These are phyloP conservation scores for Cryptosporidium baileyi DNA, from an alignment of 169 alveolate species.

Conservation along the genomic window DNA sequence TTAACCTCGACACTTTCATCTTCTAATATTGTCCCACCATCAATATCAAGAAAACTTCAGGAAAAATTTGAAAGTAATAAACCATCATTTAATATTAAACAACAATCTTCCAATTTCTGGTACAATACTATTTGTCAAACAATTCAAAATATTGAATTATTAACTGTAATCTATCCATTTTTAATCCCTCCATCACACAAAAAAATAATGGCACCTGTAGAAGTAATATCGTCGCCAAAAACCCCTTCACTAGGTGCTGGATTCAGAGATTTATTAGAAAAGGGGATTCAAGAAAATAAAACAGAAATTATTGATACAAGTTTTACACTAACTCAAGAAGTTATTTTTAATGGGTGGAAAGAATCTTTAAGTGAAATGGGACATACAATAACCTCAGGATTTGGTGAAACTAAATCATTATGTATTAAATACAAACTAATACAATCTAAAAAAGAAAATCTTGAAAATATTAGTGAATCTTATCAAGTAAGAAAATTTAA, in stretches of 20 bases:
- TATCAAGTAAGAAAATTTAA: conserved; percentile 60
- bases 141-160: conserved; percentile 37
- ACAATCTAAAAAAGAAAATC: conserved; percentile 4
- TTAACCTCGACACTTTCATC: neutral
- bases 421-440: conserved; percentile 22
- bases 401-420: neutral
- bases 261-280: conserved; percentile 29
- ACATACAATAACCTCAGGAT: neutral
- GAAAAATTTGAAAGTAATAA: neutral
- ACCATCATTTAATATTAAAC: conserved; percentile 9
- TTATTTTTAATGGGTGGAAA: conserved; percentile 61
- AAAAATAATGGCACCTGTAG: conserved; percentile 1
- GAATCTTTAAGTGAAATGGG: neutral
- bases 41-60: conserved; percentile 22
- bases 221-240: neutral
- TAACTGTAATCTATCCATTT: conserved; percentile 27
- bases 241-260: conserved; percentile 43
- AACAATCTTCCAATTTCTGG: conserved; percentile 55
- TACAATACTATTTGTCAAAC: conserved; percentile 65
- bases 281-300: neutral
- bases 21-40: conserved; percentile 19
- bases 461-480: conserved; percentile 25
- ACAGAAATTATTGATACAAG: conserved; percentile 5
- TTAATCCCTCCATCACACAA: conserved; percentile 26
- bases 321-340: conserved; percentile 8